Base-by-base conservation (phyloP, 345 rosid genomes). In the Pistacia vera region DNA sequence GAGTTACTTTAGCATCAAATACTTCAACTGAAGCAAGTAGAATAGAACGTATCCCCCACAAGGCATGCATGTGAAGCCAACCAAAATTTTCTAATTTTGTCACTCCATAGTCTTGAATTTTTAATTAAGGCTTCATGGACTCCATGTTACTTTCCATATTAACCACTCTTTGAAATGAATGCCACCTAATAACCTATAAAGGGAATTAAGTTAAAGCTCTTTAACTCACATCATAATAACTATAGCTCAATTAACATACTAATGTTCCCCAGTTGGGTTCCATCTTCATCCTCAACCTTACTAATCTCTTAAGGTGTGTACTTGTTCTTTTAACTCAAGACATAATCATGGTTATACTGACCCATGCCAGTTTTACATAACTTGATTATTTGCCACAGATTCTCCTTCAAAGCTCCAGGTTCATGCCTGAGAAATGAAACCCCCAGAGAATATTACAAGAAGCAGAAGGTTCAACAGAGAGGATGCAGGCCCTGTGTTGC, bases 401-500 rank as follows among this genome's bases (percentile, higher is more conserved):
- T 70, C 72, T 46, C 46, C 77, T 75, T 76, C 75, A 80, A 66
- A 75, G 72, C 73, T 57, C 74, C 33, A 20, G 30, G 18, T 46
- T 48, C 59, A 13, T 57, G 62, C 35, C 16, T 22, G 64, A 66
- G 60, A 20, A 81, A 73, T 87, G 88, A 83, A 75, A 71, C 71
- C 80, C 35, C 81, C 30, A 73, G 71, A 77, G 75, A 76, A 60
- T 68, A 41, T 41, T 41, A 77, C 81, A 80, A 79, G 80, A 85
- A 83, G 81, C 85, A 77, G 62, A 84, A 70, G 83, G 82, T 73
- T 86, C 90, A 78, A 58, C 82, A 79, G 59, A 80, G 81, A 83
- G 86, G 90, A 75, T 88, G 90, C 86, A 79, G 80, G 87, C 89
- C 33, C 75, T 89, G 80, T 93, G 95, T 71, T 95, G 95, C 80